These are phyloP conservation scores for Aspergillus diversus DNA, from an alignment of 495 filamentous ascomycete species.

Conservation along the genomic window DNA sequence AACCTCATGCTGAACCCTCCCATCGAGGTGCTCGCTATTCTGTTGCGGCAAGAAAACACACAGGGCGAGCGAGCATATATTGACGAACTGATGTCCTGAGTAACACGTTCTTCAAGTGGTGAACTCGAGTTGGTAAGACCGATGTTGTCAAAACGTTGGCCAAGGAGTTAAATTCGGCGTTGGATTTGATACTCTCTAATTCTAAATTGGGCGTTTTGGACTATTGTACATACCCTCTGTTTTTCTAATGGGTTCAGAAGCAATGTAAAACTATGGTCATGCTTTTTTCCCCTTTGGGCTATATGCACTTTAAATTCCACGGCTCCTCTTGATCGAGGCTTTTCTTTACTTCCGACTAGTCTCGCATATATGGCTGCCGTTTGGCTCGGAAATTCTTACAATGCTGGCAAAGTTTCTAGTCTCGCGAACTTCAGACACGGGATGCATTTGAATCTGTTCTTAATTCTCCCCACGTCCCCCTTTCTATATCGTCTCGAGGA, in stretches of 20 bases:
- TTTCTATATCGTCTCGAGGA: no score
- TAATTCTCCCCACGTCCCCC: no score
- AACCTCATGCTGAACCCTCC: slow-evolving; percentile 80
- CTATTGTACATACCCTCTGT: slow-evolving; percentile 21
- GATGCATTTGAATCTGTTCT: no score
- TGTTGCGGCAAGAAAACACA: slow-evolving; percentile 67
- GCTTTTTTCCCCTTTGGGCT: no score
- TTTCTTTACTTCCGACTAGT: no score
- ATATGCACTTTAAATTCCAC: no score
- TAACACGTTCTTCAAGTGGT: not conserved
- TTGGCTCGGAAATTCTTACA: no score
- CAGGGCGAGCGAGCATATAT: slow-evolving; percentile 68
- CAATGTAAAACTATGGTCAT: not conserved
- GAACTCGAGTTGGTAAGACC: not conserved
- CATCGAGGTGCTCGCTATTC: slow-evolving; percentile 85
- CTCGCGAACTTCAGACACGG: no score
- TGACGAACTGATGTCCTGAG: slow-evolving; percentile 71
- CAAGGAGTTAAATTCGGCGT: slow-evolving; percentile 13
- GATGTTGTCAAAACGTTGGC: not conserved
- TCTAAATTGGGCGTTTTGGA: slow-evolving; percentile 17
- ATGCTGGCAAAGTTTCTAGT: no score
- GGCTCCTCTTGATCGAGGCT: no score
- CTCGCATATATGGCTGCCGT: no score
- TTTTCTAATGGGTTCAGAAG: not conserved
- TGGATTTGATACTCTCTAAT: not conserved